A percentile compares a stretch with the other conserved stretches of the same genome.
phyloP scores from a whole-genome alignment of 139 green algal species.

The Pleodorina starrii region DNA sequence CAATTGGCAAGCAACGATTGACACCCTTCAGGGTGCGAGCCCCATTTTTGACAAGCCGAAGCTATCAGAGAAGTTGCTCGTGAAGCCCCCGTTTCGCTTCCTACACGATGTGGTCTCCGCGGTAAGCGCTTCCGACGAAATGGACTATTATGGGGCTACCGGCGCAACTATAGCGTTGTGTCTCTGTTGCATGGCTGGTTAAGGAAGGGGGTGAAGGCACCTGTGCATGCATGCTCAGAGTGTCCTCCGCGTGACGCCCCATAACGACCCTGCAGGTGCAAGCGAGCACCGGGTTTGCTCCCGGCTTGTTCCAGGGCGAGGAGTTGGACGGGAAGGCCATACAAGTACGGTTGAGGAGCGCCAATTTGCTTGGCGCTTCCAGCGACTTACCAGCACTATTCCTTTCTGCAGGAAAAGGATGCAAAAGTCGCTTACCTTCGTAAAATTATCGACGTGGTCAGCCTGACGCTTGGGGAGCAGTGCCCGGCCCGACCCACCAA shows the following conservation, averaged over 20 bases:
- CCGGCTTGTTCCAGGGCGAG: conserved; percentile 73
- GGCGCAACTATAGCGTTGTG: too few relatives aligned
- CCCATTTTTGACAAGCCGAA: conserved; percentile 78
- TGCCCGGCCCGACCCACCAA: conserved; percentile 82
- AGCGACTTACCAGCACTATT: neutral
- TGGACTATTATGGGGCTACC: too few relatives aligned
- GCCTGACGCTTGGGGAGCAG: conserved; percentile 56
- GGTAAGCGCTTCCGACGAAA: conserved; percentile 59
- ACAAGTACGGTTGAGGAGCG: conserved; percentile 47
- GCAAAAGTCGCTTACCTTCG: conserved; percentile 83
- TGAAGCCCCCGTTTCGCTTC: conserved; percentile 88
- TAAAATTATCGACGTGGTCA: conserved; percentile 84
- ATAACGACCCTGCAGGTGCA: conserved; percentile 72
- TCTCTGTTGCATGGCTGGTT: too few relatives aligned
- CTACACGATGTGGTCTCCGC: conserved; percentile 89
- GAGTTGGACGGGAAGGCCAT: conserved; percentile 81
- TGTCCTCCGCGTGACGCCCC: neutral
- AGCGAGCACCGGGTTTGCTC: conserved; percentile 79
- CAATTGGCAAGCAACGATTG: conserved; percentile 73
- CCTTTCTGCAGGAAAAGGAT: conserved; percentile 81
- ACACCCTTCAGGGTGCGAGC: conserved; percentile 67
- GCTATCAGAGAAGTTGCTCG: conserved; percentile 80
- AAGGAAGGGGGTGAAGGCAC: too few relatives aligned
- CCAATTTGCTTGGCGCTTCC: neutral
- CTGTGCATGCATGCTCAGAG: neutral